Base-by-base conservation (phyloP, 495 filamentous ascomycete genomes). In the Massariosphaeria phaeospora region DNA sequence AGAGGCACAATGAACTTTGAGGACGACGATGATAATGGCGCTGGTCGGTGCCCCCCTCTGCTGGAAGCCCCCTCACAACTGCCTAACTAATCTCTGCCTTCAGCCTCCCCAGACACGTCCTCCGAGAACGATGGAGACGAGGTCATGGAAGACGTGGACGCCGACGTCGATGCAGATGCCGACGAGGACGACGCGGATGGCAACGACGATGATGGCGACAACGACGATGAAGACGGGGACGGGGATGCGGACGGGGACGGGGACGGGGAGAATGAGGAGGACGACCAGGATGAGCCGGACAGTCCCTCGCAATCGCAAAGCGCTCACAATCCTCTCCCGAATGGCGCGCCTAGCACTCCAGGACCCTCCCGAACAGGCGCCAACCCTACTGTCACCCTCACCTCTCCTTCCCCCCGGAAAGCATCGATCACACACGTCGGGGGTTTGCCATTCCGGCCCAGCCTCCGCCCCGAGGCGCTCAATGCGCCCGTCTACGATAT, bases 401-500 rank as follows among this genome's bases (percentile, higher is more conserved):
- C 57, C 13, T 64, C 61, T 10, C 61, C 75, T 5, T 78, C 79
- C 0, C 73, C 75, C 35, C 71, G 75, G 15, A 78, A 78, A 3
- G 72, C 67, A 24, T 73, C 70, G n/a, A 59, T 72, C 24, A 65
- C 74, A 34, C 61, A 68, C 7, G 67, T 67, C 48, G 61, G 73
- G 66, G 52, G 69, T 70, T 31, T 65, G 62, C 24, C 74, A 62
- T 62, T 73, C 71, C 82, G 82, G 26, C 90, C 86, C 0, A 79
- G 71, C 34, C 75, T 91, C 27, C 84, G 88, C n/a, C 70, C 84
- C 25, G 94, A 95, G 64, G 88, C 81, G 38, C 73, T 91, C 21
- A 85, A 80, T 7, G 93, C 94, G n/a, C 70, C 77, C 24, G 83
- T 83, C 12, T 99, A 97, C 76, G 93, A 99, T 69, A 95, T 99